Evolutionary conservation across 164 flowering plant species (phyloP).

Genomic region (Tetracentron sinense): DNA sequence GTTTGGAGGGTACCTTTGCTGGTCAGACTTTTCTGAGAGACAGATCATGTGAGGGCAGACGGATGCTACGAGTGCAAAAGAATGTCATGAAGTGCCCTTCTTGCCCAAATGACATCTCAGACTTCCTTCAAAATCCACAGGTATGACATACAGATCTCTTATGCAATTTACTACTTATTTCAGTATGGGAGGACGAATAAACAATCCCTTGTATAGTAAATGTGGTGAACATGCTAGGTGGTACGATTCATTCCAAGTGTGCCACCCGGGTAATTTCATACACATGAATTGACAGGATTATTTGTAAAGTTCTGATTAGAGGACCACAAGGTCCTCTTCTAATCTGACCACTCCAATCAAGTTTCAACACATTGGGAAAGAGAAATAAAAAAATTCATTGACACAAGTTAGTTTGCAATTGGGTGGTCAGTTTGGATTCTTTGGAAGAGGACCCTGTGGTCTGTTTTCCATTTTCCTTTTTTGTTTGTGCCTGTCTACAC

Average conservation of each 20-base stretch:
- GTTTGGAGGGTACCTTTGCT: constrained; percentile 69
- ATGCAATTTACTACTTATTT: not conserved
- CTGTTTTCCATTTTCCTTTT: too few species aligned
- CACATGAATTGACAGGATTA: not conserved
- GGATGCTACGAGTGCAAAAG: constrained; percentile 62
- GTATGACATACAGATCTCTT: constrained; percentile 23
- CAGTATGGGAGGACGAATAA: not conserved
- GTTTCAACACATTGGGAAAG: too few species aligned
- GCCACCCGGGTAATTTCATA: not conserved
- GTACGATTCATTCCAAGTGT: not conserved
- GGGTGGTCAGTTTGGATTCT: too few species aligned
- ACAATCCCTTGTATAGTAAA: not conserved
- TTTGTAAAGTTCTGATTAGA: too few species aligned
- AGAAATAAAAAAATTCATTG: too few species aligned
- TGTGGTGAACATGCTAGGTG: not conserved
- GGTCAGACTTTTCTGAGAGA: constrained; percentile 56
- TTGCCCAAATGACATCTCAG: constrained; percentile 63
- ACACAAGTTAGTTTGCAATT: too few species aligned
- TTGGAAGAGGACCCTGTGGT: too few species aligned
- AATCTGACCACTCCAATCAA: too few species aligned
- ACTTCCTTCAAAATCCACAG: constrained; percentile 74
- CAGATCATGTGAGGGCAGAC: constrained; percentile 56
- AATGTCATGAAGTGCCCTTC: constrained; percentile 75
- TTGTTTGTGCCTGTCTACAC: not conserved
- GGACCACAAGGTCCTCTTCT: too few species aligned